phyloP scores from a whole-genome alignment of 179 eudicot genomes.

The Corrigiola litoralis region DNA sequence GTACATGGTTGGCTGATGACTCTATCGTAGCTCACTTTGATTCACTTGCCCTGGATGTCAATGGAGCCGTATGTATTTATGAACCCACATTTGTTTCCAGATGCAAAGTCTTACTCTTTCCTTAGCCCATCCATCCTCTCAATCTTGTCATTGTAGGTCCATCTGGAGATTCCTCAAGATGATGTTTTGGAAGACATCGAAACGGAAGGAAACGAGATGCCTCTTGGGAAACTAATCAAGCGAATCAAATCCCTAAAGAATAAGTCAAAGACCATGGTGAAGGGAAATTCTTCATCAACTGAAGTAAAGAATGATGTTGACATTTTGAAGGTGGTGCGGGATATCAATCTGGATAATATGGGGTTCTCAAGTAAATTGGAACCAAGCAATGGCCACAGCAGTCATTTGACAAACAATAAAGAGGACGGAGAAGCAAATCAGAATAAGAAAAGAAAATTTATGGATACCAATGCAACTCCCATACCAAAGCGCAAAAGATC shows the following conservation, averaged over 20 bases:
- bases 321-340: conserved; percentile 67
- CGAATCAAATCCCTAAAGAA: conserved; percentile 71
- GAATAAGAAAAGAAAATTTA: conserved; percentile 41
- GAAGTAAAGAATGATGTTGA: conserved; percentile 49
- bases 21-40: conserved; percentile 65
- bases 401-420: conserved; percentile 15
- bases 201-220: conserved; percentile 77
- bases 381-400: conserved; percentile 53
- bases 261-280: conserved; percentile 53
- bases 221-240: conserved; percentile 77
- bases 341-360: conserved; percentile 61
- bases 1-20: conserved; percentile 76
- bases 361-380: conserved; percentile 50
- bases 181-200: conserved; percentile 66
- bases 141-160: conserved; percentile 42
- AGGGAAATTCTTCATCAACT: conserved; percentile 35
- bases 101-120: conserved; percentile 8
- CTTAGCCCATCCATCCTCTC: conserved; percentile 6
- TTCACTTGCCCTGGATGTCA: conserved; percentile 62
- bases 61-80: conserved; percentile 55
- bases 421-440: conserved; percentile 29
- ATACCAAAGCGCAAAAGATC: conserved; percentile 60
- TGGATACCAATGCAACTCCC: conserved; percentile 34
- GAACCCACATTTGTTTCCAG: background rate
- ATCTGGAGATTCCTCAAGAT: conserved; percentile 47